Evolutionary conservation across 305 asterid species (phyloP), one percentile per base, ranked within the genome.

Genomic region (Solanum hybrid): DNA sequence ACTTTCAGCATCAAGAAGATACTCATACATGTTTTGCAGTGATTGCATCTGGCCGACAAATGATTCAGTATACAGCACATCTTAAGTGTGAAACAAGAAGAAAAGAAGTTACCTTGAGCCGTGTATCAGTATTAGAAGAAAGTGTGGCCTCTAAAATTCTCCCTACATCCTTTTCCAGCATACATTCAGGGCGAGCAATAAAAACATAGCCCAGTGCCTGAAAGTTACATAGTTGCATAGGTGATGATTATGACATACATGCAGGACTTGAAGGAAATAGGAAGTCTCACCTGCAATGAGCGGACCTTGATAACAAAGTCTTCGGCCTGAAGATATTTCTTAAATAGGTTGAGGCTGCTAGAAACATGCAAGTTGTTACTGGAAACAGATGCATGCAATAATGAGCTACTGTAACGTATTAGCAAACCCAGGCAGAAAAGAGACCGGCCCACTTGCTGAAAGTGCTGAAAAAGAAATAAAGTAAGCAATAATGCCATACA

Each of bases 401-500:
- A 91, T 87, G 97, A 90, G 93, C 95, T 94, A 80, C 99, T 98
- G 90, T 98, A 98, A 83, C 99, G 99, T 89, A 98, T 95, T 93
- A 98, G 95, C 95, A 98, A 92, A 91, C 99, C 99, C 94, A 98
- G 94, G 93, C 99, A 98, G 93, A 98, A 98, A 91, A 98, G 99
- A 90, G 99, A 98, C 38, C 99, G 95, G 45, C 98, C 98, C 88
- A 98, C 96, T 96, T 95, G 99, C 99, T 98, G 96, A 92, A 92
- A 95, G 86, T 68, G 17, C 87, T 61, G 75, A 61, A 57, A 37
- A 37, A 76, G 77, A 79, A 85, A 39, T 31, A 32, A 85, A 51
- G 88, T 31, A 85, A 85, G 88, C 38, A 31, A 78, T 89, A 89
- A 15, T 51, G 86, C 45, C 79, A 51, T 79, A 37, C 41, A 51